phyloP scores from a whole-genome alignment of 169 alveolate genomes.

The Cryptosporidium andersoni region DNA sequence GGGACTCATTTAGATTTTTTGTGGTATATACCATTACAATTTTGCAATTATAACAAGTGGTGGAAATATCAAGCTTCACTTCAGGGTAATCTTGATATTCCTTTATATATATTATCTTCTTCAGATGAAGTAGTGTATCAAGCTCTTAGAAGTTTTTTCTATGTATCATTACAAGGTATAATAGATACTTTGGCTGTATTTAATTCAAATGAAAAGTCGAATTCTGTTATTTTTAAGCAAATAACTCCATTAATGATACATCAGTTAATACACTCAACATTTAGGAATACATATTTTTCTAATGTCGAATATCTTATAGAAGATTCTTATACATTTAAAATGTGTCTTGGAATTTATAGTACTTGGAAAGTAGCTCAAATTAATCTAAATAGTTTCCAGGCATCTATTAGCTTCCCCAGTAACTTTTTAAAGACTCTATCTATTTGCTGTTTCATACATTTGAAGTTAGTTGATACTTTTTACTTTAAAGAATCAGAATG shows the following conservation, averaged over 20 bases:
- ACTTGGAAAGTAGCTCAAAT: constrained; percentile 5
- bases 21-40: constrained; percentile 25
- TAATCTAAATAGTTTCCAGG: not conserved
- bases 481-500: not conserved
- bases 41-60: constrained; percentile 17
- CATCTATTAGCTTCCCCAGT: constrained; percentile 11
- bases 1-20: constrained; percentile 37
- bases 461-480: not conserved
- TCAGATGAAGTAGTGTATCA: not conserved
- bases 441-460: constrained; percentile 27
- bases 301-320: not conserved
- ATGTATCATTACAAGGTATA: constrained; percentile 44
- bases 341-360: constrained; percentile 26
- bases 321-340: not conserved
- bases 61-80: constrained; percentile 35
- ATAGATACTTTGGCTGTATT: constrained; percentile 11
- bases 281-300: no score
- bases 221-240: not conserved
- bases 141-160: constrained; percentile 39
- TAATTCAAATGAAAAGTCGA: not conserved
- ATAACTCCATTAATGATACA: constrained; percentile 38
- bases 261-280: constrained; percentile 1
- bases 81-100: constrained; percentile 17
- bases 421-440: constrained; percentile 36
- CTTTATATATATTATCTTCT: constrained; percentile 5